Percentiles rank a stretch among this genome's conserved stretches.
phyloP scores from a whole-genome alignment of 148 eudicot species.

The Rhododendron henanense region DNA sequence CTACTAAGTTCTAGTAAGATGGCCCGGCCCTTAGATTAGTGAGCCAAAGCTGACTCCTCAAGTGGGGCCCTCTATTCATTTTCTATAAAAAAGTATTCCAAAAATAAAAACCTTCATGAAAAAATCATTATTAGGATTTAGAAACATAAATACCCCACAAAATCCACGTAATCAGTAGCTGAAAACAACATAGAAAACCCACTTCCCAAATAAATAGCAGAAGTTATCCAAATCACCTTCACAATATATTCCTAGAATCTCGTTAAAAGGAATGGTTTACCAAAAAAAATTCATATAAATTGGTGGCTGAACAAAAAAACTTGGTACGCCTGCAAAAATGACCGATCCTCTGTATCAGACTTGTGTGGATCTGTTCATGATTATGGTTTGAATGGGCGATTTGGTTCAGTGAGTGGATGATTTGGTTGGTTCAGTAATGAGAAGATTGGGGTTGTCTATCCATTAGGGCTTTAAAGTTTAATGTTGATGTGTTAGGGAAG shows the following conservation, averaged over 20 bases:
- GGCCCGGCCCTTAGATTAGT: not conserved
- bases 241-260: not conserved
- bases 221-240: not conserved
- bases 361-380: not conserved
- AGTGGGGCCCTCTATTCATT: not conserved
- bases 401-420: not conserved
- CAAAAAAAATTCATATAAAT: not conserved
- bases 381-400: not conserved
- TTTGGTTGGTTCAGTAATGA: not conserved
- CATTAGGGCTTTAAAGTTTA: not conserved
- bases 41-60: not conserved
- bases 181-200: not conserved
- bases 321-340: not conserved
- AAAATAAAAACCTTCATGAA: not conserved
- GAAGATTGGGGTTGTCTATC: not conserved
- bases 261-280: not conserved
- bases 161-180: not conserved
- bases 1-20: not conserved
- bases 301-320: not conserved
- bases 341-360: not conserved
- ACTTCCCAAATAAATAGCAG: not conserved
- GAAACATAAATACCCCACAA: not conserved
- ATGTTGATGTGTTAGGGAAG: not conserved
- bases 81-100: not conserved
- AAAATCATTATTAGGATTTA: not conserved